Percentiles rank a stretch among this genome's conserved stretches.
Conservation (phyloP, 1,284 basidiomycete species). For the Albatrellus sp. region DNA sequence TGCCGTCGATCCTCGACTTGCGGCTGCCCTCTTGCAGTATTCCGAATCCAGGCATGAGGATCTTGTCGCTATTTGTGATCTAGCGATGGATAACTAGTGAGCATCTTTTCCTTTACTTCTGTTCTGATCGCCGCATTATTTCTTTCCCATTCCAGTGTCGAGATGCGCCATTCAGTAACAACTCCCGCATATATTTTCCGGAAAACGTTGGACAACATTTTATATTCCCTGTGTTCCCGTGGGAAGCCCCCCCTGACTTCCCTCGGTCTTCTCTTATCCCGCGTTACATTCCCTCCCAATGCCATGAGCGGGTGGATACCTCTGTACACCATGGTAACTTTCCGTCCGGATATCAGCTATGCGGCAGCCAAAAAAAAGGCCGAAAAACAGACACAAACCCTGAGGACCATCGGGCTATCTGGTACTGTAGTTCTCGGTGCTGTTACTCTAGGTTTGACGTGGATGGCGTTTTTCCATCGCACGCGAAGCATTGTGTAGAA, state of each 20-base stretch:
- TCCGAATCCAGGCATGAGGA: conserved; percentile 77
- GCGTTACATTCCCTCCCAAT: conserved; percentile 39
- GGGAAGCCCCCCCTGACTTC: conserved; percentile 21
- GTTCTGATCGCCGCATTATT: neutral
- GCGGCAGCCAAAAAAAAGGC: conserved; percentile 56
- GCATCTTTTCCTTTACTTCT: conserved; percentile 21
- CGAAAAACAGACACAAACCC: conserved; percentile 41
- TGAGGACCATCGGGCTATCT: conserved; percentile 32
- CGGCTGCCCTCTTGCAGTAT: conserved; percentile 63
- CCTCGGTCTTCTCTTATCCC: conserved; percentile 15
- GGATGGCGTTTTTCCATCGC: conserved; percentile 24
- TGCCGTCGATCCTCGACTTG: conserved; percentile 42
- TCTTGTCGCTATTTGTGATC: conserved; percentile 79
- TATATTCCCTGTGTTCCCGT: conserved; percentile 50
- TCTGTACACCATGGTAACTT: conserved; percentile 95
- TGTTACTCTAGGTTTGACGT: conserved; percentile 28
- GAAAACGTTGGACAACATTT: conserved; percentile 68
- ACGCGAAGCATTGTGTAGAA: conserved; percentile 18
- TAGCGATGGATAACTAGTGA: conserved; percentile 94
- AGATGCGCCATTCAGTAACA: conserved; percentile 91
- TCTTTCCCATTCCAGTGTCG: conserved; percentile 41
- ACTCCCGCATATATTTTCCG: conserved; percentile 73
- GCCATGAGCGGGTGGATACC: conserved; percentile 75
- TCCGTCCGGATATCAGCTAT: conserved; percentile 89
- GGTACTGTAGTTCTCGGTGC: conserved; percentile 32